Percentiles rank a stretch among this genome's conserved stretches.
Evolutionary conservation across 2,329 filamentous ascomycete species (phyloP).

Genomic region (Colletotrichum abscissum): DNA sequence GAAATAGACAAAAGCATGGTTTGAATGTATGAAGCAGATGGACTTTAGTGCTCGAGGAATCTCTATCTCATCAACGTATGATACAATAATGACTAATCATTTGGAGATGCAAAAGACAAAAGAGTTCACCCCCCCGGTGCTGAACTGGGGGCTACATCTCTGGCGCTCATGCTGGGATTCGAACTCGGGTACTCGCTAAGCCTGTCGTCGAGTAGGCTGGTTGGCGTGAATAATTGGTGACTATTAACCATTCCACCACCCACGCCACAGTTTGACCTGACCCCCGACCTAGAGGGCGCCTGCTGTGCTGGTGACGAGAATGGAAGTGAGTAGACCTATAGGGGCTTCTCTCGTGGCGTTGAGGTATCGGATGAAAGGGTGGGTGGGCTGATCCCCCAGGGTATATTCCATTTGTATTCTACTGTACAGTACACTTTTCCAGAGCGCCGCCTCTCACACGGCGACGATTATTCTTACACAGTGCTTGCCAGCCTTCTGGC

Average conservation of each 20-base stretch:
- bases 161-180: neutral
- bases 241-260: neutral
- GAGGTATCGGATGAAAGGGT: neutral
- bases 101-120: neutral
- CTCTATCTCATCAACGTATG: neutral
- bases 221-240: neutral
- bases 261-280: neutral
- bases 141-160: neutral
- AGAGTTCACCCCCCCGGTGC: neutral
- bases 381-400: neutral
- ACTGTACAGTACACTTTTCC: slow-evolving; percentile 17
- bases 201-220: neutral
- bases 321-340: neutral
- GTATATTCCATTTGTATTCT: slow-evolving; percentile 20
- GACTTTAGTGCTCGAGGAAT: neutral
- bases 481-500: neutral
- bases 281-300: neutral
- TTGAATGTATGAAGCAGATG: neutral
- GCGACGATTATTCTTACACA: neutral
- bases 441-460: neutral
- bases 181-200: neutral
- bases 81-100: neutral
- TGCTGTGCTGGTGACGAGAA: neutral
- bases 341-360: neutral
- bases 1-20: neutral